Evolutionary conservation across 2,329 filamentous ascomycete species (phyloP).

Genomic region (Didymella arachidicola): DNA sequence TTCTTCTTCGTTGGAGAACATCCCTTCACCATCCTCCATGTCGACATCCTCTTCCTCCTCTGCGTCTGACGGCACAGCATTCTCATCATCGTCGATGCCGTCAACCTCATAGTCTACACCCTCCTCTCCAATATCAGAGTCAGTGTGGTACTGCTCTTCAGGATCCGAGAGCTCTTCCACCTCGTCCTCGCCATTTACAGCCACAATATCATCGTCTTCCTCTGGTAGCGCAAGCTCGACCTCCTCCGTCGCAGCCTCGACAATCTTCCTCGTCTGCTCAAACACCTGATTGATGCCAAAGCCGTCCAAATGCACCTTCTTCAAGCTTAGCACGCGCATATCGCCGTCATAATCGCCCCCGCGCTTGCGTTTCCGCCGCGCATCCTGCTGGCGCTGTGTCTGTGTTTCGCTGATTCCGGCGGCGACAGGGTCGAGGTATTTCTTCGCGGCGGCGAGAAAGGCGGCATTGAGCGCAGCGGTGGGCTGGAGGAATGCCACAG

Average conservation of each 20-base stretch:
- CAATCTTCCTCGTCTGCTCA: slow-evolving; percentile 88
- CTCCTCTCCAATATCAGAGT: slow-evolving; percentile 43
- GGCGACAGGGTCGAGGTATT: slow-evolving; percentile 80
- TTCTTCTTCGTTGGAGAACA: slow-evolving; percentile 54
- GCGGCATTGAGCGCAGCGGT: slow-evolving; percentile 70
- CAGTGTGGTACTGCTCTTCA: slow-evolving; percentile 38
- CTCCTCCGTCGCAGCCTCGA: slow-evolving; percentile 68
- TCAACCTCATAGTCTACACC: slow-evolving; percentile 47
- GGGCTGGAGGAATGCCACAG: slow-evolving; percentile 81
- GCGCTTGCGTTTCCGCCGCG: slow-evolving; percentile 79
- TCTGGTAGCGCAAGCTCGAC: slow-evolving; percentile 59
- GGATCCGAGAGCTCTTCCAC: slow-evolving; percentile 48
- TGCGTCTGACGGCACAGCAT: slow-evolving; percentile 38
- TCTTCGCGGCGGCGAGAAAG: slow-evolving; percentile 78
- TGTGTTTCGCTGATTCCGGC: slow-evolving; percentile 77
- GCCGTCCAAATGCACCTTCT: slow-evolving; percentile 84
- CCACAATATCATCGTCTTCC: slow-evolving; percentile 30
- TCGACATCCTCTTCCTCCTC: slow-evolving; percentile 44
- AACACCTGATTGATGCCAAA: slow-evolving; percentile 91
- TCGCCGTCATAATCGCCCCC: slow-evolving; percentile 58
- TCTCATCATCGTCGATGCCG: slow-evolving; percentile 42
- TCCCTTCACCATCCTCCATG: slow-evolving; percentile 43
- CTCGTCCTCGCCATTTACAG: slow-evolving; percentile 31
- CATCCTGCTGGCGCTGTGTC: slow-evolving; percentile 69
- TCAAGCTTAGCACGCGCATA: slow-evolving; percentile 71